phyloP scores from a whole-genome alignment of 108 stramenopile species.

The Craspedostauros australis region DNA sequence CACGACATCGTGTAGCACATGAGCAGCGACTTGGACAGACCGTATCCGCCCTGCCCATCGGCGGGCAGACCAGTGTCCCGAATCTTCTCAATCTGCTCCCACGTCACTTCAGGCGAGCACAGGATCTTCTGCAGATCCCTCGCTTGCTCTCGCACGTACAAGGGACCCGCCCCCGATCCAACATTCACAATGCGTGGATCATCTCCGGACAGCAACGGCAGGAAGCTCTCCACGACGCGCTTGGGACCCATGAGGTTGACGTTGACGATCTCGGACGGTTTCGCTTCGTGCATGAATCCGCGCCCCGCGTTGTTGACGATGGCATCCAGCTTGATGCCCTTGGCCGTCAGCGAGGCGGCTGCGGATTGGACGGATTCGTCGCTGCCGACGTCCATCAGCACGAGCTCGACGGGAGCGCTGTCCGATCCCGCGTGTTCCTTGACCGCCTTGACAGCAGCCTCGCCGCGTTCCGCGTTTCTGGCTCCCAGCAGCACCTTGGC shows the following conservation, averaged over 20 bases:
- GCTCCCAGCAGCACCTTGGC: constrained; percentile 51
- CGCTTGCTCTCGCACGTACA: constrained; percentile 10
- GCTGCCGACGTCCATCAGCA: constrained; percentile 40
- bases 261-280: constrained; percentile 28
- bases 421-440: constrained; percentile 14
- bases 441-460: constrained; percentile 41
- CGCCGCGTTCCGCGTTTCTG: constrained; percentile 29
- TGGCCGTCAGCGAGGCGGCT: constrained; percentile 21
- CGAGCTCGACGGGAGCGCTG: constrained; percentile 42
- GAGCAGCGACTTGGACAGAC: constrained; percentile 48
- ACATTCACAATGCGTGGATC: constrained; percentile 58
- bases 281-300: constrained; percentile 21
- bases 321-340: constrained; percentile 32
- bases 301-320: constrained; percentile 74
- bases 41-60: constrained; percentile 27
- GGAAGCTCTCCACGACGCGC: constrained; percentile 49
- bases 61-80: constrained; percentile 12
- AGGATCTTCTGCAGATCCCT: constrained; percentile 12
- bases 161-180: constrained; percentile 49
- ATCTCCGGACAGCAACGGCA: constrained; percentile 26
- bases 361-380: constrained; percentile 42
- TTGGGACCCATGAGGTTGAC: constrained; percentile 51
- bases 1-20: constrained; percentile 45
- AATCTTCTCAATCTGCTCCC: constrained; percentile 33
- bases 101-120: constrained; percentile 9